Percentiles rank a stretch among this genome's conserved stretches.
Conservation (phyloP, 495 filamentous ascomycete species). For the Hyaloscypha bicolor region DNA sequence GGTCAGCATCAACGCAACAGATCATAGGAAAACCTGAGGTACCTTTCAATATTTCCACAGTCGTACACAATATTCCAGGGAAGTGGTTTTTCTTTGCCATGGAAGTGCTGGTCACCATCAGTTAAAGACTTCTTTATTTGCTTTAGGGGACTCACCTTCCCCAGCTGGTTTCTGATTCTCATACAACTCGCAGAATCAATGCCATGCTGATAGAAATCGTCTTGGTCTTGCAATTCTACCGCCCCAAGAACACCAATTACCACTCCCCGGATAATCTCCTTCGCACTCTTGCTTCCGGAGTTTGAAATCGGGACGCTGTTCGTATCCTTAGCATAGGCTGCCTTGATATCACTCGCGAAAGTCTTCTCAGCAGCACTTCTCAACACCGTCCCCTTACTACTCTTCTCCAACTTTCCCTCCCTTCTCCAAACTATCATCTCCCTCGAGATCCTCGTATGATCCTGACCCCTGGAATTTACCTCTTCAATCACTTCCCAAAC, state of each 20-base stretch:
- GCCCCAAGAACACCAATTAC: conserved; percentile 31
- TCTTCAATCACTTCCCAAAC: conserved; percentile 43
- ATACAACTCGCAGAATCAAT: conserved; percentile 34
- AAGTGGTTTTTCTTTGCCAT: conserved; percentile 15
- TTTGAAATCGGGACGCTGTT: conserved; percentile 17
- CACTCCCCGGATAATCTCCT: neutral
- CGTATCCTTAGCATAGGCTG: conserved; percentile 36
- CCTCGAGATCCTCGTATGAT: conserved; percentile 45
- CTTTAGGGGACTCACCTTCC: conserved; percentile 12
- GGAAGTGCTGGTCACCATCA: conserved; percentile 2
- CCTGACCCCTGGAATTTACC: conserved; percentile 42
- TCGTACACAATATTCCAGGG: conserved; percentile 51
- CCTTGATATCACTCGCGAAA: conserved; percentile 44
- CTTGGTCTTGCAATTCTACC: conserved; percentile 16
- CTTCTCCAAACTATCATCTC: conserved; percentile 48
- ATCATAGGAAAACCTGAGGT: conserved; percentile 19
- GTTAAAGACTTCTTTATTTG: neutral
- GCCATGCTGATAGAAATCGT: conserved; percentile 35
- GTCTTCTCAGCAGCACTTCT: conserved; percentile 42
- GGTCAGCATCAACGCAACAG: neutral
- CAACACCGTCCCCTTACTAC: conserved; percentile 57
- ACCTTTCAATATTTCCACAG: conserved; percentile 44
- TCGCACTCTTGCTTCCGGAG: neutral
- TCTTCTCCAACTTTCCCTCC: conserved; percentile 44
- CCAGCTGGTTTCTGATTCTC: conserved; percentile 30